Evolutionary conservation across 768 basidiomycete genomes (phyloP), one percentile per base, ranked within the genome.

Genomic region (Serendipita vermifera): DNA sequence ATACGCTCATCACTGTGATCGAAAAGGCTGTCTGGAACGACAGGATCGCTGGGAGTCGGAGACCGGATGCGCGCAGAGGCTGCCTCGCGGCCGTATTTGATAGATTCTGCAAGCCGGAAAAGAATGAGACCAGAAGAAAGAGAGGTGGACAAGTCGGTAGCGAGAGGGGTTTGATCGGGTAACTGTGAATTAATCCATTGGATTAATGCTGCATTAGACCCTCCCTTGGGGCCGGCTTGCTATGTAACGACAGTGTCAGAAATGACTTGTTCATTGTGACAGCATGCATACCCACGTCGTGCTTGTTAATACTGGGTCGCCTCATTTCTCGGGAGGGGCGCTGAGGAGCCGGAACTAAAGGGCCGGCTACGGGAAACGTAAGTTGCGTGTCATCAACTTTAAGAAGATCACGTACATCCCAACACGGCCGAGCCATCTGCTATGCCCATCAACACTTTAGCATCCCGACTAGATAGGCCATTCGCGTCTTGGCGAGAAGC

Each of bases 171-270:
- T 59, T 73, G 67, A 5, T 72, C 62, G 1, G 93, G 88, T 1
- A 99, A 74, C 63, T 85, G 82, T 3, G 76, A 72, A 69, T 99
- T 99, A 22, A 89, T 85, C 93, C 93, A 98, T 32, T 82, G 79
- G 27, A 97, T 73, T 22, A 92, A 73, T n/a, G 65, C 68, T 3
- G 55, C 38, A 55, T 63, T 58, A 33, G 58, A 56, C 6, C 56
- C 55, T 26, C 31, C 51, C 26, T 54, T 39, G 38, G 41, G 26
- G 27, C 24, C 32, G 35, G 13, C 24, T 26, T 15, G 38, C 31
- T 0, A 38, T 46, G 1, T 54, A 55, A 53, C 2, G 54, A 53
- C 36, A 40, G 57, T 55, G 48, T 58, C 14, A 57, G 33, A 9
- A 58, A 59, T 14, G 58, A 59, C 1, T 58, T 57, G 5, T 51